A percentile compares a stretch with the other conserved stretches of the same genome.
phyloP scores from a whole-genome alignment of 2,329 filamentous ascomycete species.

The Penicillium sp. region DNA sequence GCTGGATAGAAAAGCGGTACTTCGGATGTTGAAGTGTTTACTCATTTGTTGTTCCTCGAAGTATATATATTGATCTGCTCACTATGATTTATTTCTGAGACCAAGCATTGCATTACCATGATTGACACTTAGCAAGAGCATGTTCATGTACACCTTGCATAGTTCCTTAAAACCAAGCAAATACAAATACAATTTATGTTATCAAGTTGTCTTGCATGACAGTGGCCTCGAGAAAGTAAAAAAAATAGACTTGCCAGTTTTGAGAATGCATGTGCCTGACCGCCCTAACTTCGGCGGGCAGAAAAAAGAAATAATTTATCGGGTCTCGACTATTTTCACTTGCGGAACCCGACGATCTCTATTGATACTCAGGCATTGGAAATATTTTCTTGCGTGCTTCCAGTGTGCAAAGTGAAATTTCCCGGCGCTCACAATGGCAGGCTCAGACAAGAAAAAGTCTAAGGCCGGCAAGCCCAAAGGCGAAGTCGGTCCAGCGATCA shows the following conservation, averaged over 20 bases:
- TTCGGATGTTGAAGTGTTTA: conserved; percentile 66
- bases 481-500: conserved; percentile 36
- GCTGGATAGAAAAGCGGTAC: conserved; percentile 89
- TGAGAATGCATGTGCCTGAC: not conserved
- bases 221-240: not conserved
- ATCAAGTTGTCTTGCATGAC: not conserved
- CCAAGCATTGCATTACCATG: not conserved
- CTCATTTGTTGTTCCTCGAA: not conserved
- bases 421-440: conserved; percentile 30
- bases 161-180: not conserved
- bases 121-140: not conserved
- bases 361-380: conserved; percentile 17
- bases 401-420: not conserved
- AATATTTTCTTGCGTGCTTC: conserved; percentile 12
- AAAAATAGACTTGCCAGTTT: not conserved
- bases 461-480: conserved; percentile 34
- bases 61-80: conserved; percentile 2
- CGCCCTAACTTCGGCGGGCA: conserved; percentile 1
- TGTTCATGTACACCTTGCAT: not conserved
- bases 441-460: conserved; percentile 36
- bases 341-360: not conserved
- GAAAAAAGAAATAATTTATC: conserved; percentile 15
- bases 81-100: not conserved
- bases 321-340: conserved; percentile 8
- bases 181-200: not conserved